Conservation (phyloP, 805 yeast genomes). For the Kuraishia hungarica region DNA sequence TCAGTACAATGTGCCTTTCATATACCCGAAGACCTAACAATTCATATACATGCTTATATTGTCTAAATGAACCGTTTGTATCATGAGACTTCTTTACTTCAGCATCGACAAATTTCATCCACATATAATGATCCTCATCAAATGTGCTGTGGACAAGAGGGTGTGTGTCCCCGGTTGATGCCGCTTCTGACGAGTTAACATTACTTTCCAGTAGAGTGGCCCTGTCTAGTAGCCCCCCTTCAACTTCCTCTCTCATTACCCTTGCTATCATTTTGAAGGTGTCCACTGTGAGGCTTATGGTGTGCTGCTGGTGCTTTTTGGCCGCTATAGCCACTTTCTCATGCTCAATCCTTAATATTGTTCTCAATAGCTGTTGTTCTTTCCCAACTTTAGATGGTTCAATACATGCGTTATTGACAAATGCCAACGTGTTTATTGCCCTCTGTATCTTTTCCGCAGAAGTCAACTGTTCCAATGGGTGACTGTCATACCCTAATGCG, state of each 20-base stretch:
- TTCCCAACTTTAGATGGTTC: constrained; percentile 4
- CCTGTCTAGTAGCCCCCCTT: too few relatives aligned
- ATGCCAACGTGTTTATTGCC: constrained; percentile 15
- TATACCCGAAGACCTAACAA: neutral
- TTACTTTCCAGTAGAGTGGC: too few relatives aligned
- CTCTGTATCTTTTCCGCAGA: constrained; percentile 9
- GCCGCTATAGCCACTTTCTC: neutral
- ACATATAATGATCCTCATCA: neutral
- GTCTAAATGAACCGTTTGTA: neutral
- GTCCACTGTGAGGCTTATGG: neutral
- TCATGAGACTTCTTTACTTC: neutral
- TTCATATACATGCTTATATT: neutral
- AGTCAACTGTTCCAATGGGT: neutral
- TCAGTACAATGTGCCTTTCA: constrained; percentile 1
- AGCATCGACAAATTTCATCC: neutral
- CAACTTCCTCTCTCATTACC: neutral
- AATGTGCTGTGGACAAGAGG: neutral
- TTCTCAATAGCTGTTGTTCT: neutral
- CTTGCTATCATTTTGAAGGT: neutral
- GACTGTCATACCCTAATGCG: neutral
- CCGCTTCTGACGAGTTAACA: too few relatives aligned
- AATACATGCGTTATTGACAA: constrained; percentile 17
- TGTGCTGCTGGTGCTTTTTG: neutral
- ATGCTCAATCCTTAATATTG: neutral
- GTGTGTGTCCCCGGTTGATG: too few relatives aligned